These are phyloP conservation scores for Strigomonas galati DNA, from an alignment of 208 protist species.

Conservation along the genomic window DNA sequence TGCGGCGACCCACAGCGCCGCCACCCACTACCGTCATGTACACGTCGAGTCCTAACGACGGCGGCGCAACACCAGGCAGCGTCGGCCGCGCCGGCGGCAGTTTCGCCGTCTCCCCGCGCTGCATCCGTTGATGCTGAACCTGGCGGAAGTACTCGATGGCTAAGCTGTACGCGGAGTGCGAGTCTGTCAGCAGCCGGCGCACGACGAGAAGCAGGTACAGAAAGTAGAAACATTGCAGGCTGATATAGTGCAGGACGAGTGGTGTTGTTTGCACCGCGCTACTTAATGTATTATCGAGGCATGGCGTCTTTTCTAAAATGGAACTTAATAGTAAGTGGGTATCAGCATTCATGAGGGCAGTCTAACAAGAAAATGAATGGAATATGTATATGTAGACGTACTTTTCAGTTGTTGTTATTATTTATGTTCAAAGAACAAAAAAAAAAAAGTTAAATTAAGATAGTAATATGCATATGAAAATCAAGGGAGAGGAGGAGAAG, in stretches of 20 bases:
- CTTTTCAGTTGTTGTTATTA: too few relatives aligned
- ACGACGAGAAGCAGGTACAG: constrained; percentile 40
- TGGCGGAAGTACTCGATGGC: too few relatives aligned
- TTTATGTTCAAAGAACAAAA: constrained; percentile 5
- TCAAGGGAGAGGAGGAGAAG: background rate
- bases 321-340: constrained; percentile 46
- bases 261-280: constrained; percentile 39
- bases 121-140: constrained; percentile 26
- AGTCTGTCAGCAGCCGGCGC: constrained; percentile 51
- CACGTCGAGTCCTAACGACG: constrained; percentile 34
- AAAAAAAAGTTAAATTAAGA: constrained; percentile 10
- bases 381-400: constrained; percentile 5
- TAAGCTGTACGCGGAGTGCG: constrained; percentile 40
- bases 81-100: background rate
- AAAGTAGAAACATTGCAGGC: constrained; percentile 60
- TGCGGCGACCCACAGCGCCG: constrained; percentile 43
- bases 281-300: constrained; percentile 49
- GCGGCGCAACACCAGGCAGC: background rate
- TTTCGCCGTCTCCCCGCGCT: too few relatives aligned
- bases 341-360: constrained; percentile 29
- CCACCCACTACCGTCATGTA: constrained; percentile 56
- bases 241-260: constrained; percentile 47
- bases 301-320: constrained; percentile 43
- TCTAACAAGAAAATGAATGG: background rate
- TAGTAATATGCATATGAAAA: background rate